phyloP scores from a whole-genome alignment of 1,284 basidiomycete genomes.

The Trichosporon inkin region DNA sequence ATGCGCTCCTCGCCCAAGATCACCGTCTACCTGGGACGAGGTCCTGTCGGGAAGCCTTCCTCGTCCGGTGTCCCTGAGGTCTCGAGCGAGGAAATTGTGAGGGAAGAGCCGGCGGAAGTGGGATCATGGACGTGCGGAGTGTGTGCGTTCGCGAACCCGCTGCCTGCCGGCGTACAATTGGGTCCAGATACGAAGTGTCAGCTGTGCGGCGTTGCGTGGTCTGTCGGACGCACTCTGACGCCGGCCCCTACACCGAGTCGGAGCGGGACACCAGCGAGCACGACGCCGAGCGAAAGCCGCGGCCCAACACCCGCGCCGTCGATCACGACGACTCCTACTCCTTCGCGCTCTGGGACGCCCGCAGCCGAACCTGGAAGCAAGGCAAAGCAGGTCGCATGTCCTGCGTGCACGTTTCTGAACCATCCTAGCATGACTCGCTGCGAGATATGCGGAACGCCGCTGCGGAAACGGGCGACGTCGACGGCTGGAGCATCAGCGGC shows the following conservation, averaged over 20 bases:
- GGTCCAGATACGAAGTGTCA: conserved; percentile 63
- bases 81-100: background rate
- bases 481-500: background rate
- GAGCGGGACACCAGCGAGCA: too few species aligned
- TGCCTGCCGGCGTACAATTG: conserved; percentile 33
- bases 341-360: background rate
- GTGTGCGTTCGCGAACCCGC: conserved; percentile 73
- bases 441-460: conserved; percentile 78
- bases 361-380: background rate
- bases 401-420: conserved; percentile 89
- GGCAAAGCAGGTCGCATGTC: conserved; percentile 59
- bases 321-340: background rate
- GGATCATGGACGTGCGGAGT: conserved; percentile 73
- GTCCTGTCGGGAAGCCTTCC: conserved; percentile 10
- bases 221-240: background rate
- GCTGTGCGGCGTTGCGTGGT: conserved; percentile 58
- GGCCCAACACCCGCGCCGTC: background rate
- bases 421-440: conserved; percentile 69
- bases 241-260: background rate
- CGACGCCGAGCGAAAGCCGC: background rate
- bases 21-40: conserved; percentile 62
- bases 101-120: background rate
- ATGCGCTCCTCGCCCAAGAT: conserved; percentile 87
- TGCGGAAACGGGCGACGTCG: conserved; percentile 43
- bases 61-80: background rate